phyloP scores from a whole-genome alignment of 2,329 filamentous ascomycete species.

The Fusarium keratoplasticum region DNA sequence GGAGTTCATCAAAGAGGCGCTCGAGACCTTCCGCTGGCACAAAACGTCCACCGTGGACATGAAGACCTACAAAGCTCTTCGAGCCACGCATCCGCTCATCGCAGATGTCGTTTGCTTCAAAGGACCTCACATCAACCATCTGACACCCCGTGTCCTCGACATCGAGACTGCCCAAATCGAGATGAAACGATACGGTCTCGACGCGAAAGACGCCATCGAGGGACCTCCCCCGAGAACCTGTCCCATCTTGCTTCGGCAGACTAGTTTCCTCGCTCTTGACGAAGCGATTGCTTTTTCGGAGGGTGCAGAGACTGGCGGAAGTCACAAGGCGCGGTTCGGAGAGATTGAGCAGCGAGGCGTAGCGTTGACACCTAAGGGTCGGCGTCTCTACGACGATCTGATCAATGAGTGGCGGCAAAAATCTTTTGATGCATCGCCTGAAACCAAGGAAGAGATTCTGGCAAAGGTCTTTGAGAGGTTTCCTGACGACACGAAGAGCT shows the following conservation, averaged over 20 bases:
- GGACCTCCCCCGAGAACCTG: slow-evolving; percentile 58
- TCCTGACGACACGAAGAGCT: slow-evolving; percentile 52
- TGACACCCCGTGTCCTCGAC: slow-evolving; percentile 14
- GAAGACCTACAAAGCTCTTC: slow-evolving; percentile 28
- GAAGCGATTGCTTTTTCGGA: slow-evolving; percentile 55
- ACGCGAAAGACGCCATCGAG: slow-evolving; percentile 56
- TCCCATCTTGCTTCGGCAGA: slow-evolving; percentile 62
- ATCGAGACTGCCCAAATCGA: slow-evolving; percentile 1
- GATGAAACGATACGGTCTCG: not conserved
- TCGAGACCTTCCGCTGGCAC: slow-evolving; percentile 35
- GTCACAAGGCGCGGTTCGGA: slow-evolving; percentile 59
- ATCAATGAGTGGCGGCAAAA: slow-evolving; percentile 36
- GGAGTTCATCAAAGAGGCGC: slow-evolving; percentile 16
- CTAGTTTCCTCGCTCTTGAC: slow-evolving; percentile 63
- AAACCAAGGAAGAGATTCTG: slow-evolving; percentile 30
- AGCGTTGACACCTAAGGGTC: slow-evolving; percentile 58
- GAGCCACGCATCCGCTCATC: slow-evolving; percentile 51
- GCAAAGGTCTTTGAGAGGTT: slow-evolving; percentile 46
- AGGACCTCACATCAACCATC: slow-evolving; percentile 26
- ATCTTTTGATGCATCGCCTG: not conserved
- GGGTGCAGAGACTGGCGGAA: not conserved
- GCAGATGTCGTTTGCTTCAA: slow-evolving; percentile 58
- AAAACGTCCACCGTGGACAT: slow-evolving; percentile 20
- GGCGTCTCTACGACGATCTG: slow-evolving; percentile 57
- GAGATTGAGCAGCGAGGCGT: slow-evolving; percentile 64